Percentiles rank a stretch among this genome's conserved stretches.
Conservation (phyloP, 2,329 filamentous ascomycete genomes). For the Cladorrhinum sp. region DNA sequence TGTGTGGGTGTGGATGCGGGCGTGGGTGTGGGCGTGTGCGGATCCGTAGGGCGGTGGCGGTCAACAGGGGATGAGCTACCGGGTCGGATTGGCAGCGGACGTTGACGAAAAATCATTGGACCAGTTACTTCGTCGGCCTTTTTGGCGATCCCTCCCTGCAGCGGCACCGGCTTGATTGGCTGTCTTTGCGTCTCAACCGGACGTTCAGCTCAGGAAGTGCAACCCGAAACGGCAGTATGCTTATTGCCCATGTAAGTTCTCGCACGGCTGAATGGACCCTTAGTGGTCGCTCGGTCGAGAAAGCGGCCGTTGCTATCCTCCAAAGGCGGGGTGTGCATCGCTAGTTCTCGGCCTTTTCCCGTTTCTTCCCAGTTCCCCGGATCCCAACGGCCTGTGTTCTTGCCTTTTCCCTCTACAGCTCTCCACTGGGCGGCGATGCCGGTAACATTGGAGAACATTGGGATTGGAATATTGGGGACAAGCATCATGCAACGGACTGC, state of each 20-base stretch:
- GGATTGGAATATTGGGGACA: not conserved
- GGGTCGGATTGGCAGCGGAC: not conserved
- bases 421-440: conserved; percentile 17
- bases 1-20: not conserved
- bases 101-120: not conserved
- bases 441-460: not conserved
- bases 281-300: not conserved
- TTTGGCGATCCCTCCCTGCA: conserved; percentile 2
- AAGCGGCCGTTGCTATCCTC: not conserved
- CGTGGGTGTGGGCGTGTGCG: no score
- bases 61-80: conserved; percentile 8
- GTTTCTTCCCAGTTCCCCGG: conserved; percentile 1
- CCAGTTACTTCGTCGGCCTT: not conserved
- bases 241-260: conserved; percentile 4
- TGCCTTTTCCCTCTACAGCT: conserved; percentile 3
- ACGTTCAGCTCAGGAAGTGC: conserved; percentile 18
- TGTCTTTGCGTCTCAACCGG: conserved; percentile 6
- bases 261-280: conserved; percentile 6
- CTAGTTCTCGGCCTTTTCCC: conserved; percentile 2
- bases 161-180: conserved; percentile 17
- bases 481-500: conserved; percentile 1
- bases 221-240: conserved; percentile 15
- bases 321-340: not conserved
- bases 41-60: conserved; percentile 5
- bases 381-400: not conserved